Conservation (phyloP, 495 filamentous ascomycete genomes). For the Trichoderma virens region DNA sequence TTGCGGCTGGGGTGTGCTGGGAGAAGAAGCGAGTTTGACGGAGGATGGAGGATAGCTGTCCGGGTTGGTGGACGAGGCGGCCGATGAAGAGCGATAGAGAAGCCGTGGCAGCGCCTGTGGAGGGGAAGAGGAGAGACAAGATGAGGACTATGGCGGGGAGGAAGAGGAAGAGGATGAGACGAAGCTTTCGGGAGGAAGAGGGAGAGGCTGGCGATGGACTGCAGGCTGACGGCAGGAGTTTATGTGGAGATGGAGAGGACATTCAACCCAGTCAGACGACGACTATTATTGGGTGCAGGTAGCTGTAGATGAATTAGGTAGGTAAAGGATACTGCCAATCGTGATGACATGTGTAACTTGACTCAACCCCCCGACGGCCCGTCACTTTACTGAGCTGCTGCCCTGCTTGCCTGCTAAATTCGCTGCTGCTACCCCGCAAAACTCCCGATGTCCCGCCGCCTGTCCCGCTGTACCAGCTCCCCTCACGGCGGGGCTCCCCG, state of each 20-base stretch:
- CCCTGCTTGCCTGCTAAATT: too few species aligned
- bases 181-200: not conserved
- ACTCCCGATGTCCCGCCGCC: not conserved
- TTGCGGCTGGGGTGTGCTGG: not conserved
- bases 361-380: not conserved
- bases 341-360: too few species aligned
- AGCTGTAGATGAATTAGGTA: too few species aligned
- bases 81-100: not conserved
- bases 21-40: not conserved
- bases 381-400: too few species aligned
- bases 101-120: not conserved
- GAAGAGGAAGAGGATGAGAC: not conserved
- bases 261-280: too few species aligned
- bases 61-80: not conserved
- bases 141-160: not conserved
- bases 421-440: not conserved
- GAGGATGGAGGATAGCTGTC: not conserved
- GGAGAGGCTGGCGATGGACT: too few species aligned
- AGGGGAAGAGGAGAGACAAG: not conserved
- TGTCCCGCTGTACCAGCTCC: too few species aligned
- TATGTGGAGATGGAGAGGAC: constrained; percentile 4
- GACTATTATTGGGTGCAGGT: too few species aligned
- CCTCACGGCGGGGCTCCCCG: not conserved
- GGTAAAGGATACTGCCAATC: too few species aligned
- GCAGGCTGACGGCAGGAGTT: not conserved